Evolutionary conservation across 2,329 filamentous ascomycete genomes (phyloP).

Genomic region (Calonectria pseudoreteaudii): DNA sequence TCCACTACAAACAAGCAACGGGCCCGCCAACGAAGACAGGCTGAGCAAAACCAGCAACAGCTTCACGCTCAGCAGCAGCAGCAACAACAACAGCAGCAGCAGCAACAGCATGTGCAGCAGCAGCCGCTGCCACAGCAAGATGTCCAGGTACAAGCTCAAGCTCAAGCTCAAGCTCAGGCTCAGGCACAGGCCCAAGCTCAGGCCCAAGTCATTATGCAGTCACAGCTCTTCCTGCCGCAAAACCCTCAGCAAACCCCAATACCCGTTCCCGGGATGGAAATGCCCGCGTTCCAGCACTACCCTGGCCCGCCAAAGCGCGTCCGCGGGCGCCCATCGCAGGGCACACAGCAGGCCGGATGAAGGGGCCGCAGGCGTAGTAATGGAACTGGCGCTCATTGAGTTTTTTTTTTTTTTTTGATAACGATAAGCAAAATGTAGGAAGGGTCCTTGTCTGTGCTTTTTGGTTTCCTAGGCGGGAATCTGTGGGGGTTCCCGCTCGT

Average conservation of each 20-base stretch:
- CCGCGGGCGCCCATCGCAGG: conserved; percentile 42
- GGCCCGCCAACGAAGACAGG: conserved; percentile 41
- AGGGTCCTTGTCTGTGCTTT: conserved; percentile 12
- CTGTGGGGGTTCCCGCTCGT: conserved; percentile 24
- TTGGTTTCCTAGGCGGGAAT: conserved; percentile 31
- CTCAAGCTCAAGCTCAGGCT: conserved; percentile 39
- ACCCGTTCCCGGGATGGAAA: conserved; percentile 43
- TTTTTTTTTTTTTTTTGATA: conserved; percentile 7
- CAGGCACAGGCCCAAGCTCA: conserved; percentile 38
- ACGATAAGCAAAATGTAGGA: conserved; percentile 9
- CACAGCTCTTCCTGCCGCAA: conserved; percentile 44
- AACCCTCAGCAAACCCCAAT: conserved; percentile 41
- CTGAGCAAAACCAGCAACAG: conserved; percentile 41
- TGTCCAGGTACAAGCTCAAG: conserved; percentile 30
- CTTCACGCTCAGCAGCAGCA: conserved; percentile 39
- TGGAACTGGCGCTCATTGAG: conserved; percentile 28
- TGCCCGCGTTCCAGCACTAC: conserved; percentile 46
- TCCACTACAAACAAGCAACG: conserved; percentile 41
- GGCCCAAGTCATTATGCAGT: conserved; percentile 43
- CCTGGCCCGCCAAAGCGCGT: conserved; percentile 45
- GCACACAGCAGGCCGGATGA: conserved; percentile 34
- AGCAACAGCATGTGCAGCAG: conserved; percentile 40
- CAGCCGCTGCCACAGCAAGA: conserved; percentile 40
- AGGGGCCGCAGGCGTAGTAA: conserved; percentile 5
- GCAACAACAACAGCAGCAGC: conserved; percentile 38